Percentiles rank a stretch among this genome's conserved stretches.
Conservation (phyloP, 2,329 filamentous ascomycete genomes). For the Pseudogymnoascus sp. region DNA sequence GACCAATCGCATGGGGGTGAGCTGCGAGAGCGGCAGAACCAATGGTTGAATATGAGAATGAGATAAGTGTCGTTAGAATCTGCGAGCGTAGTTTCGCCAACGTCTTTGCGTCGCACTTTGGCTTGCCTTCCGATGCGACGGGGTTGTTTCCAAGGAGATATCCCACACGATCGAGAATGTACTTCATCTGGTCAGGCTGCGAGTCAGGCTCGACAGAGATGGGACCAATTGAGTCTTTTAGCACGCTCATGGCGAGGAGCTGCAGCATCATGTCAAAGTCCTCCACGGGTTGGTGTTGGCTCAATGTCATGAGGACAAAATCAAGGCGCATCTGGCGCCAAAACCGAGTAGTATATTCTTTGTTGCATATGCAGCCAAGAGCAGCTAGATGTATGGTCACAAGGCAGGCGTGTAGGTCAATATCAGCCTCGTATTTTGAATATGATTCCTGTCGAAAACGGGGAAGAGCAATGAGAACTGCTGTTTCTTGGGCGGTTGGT, state of each 20-base stretch:
- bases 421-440: conserved; percentile 42
- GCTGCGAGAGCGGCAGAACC: conserved; percentile 57
- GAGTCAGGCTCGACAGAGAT: conserved; percentile 40
- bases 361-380: conserved; percentile 45
- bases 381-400: conserved; percentile 57
- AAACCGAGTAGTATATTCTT: conserved; percentile 13
- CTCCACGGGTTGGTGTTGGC: conserved; percentile 52
- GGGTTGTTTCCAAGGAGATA: conserved; percentile 38
- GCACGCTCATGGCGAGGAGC: conserved; percentile 57
- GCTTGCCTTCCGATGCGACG: conserved; percentile 19
- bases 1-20: conserved; percentile 62
- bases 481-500: conserved; percentile 48
- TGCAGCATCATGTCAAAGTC: conserved; percentile 58
- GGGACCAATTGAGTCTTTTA: conserved; percentile 57
- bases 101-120: conserved; percentile 19
- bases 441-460: conserved; percentile 33
- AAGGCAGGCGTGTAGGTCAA: conserved; percentile 57
- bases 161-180: conserved; percentile 31
- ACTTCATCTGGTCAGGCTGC: conserved; percentile 32
- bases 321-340: conserved; percentile 62
- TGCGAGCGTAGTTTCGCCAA: conserved; percentile 24
- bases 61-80: conserved; percentile 45
- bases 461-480: conserved; percentile 42
- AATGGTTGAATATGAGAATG: conserved; percentile 54
- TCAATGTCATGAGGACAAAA: conserved; percentile 59